phyloP scores from a whole-genome alignment of 805 yeast species.

The Priceomyces carsonii region DNA sequence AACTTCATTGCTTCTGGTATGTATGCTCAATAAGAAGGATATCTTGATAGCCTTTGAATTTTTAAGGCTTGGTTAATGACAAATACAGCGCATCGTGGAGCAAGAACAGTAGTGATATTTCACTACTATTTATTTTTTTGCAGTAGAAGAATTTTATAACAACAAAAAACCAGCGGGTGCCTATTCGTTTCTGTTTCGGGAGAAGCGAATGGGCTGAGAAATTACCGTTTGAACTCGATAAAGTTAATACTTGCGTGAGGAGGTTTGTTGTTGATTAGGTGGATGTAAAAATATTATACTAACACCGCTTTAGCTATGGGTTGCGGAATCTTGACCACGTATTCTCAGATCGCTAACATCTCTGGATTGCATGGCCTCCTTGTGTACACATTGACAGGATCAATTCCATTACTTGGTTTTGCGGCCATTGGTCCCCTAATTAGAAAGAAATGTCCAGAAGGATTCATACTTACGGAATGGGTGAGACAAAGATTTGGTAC shows the following conservation, averaged over 20 bases:
- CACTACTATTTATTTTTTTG: too few species aligned
- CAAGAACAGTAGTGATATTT: too few species aligned
- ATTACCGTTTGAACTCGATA: constrained; percentile 46
- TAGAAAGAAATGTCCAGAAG: constrained; percentile 78
- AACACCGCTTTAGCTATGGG: constrained; percentile 63
- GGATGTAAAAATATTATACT: neutral
- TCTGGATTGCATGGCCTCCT: constrained; percentile 86
- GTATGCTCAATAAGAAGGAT: constrained; percentile 27
- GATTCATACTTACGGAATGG: constrained; percentile 93
- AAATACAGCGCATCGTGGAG: too few species aligned
- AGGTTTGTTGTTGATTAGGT: constrained; percentile 19
- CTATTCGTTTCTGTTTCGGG: constrained; percentile 17
- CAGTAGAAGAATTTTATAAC: constrained; percentile 1
- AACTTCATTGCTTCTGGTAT: constrained; percentile 90
- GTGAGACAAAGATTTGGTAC: constrained; percentile 80
- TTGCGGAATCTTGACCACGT: constrained; percentile 83
- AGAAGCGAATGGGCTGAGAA: constrained; percentile 35
- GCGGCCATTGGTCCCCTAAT: constrained; percentile 81
- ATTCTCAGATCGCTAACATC: constrained; percentile 80
- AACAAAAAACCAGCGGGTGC: constrained; percentile 31
- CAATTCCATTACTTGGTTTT: constrained; percentile 83
- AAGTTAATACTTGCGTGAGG: constrained; percentile 48
- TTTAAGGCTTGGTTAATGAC: neutral
- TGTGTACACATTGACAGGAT: constrained; percentile 77
- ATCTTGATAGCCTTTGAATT: neutral